Base-by-base conservation (phyloP, 164 flowering plant species). In the Tetracentron sinense region DNA sequence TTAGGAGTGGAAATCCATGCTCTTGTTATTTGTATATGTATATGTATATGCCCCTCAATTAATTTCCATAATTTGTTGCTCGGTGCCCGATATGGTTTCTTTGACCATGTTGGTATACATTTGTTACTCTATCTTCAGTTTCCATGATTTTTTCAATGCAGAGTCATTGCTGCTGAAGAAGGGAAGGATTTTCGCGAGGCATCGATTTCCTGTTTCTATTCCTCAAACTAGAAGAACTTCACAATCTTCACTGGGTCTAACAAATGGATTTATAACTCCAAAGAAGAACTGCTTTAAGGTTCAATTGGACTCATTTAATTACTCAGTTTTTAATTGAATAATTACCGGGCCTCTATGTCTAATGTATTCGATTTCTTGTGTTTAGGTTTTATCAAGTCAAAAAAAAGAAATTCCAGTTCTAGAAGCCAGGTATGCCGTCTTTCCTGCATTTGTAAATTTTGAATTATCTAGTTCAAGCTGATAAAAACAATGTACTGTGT, bases 351-450 rank as follows among this genome's bases (percentile, higher is more conserved):
- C n/a, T 33, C 30, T 47, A 31, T 68, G 15, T 22, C 42, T 49
- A 53, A 50, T 7, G 47, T 4, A 30, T 44, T 26, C 19, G 26
- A 31, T 31, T 23, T 55, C 1, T 47, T 58, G 10, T 52, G 7
- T 7, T n/a, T 79, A 86, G 92, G 81, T 86, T 66, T 64, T 67
- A 38, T 83, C 82, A 25, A 65, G 75, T 62, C 83, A 75, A 53
- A 70, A 73, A 68, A 74, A 57, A 44, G 81, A 74, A 65, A 53
- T 64, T 76, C 62, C 78, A 38, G 58, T 71, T 8, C 8, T 83
- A n/a, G 79, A 83, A 66, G 86, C 77, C 44, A 77, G 86, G 96
- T 85, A 80, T 62, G 69, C 44, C 6, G 12, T 54, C 29, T 27
- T 59, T 61, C 23, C 17, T 23, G n/a, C 33, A 53, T 26, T 53